Evolutionary conservation across 2,329 filamentous ascomycete species (phyloP), one percentile per base, ranked within the genome.

Genomic region (Ophiostoma australiae): DNA sequence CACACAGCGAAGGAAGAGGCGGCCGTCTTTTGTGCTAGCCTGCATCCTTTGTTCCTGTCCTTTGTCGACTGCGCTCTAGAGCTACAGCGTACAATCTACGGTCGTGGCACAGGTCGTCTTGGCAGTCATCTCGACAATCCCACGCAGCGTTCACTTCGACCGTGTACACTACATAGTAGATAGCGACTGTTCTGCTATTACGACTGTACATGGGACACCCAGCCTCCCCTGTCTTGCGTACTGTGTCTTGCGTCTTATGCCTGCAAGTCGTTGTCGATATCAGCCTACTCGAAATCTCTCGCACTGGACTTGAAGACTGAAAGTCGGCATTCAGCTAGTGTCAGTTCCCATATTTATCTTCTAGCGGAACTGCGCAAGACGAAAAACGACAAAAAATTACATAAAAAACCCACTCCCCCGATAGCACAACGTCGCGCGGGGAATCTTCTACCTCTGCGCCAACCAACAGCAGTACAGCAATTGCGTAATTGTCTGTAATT

Each of bases 401-500:
- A 31, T 58, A 58, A 58, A 58, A 58, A 58, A 58, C 52, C 52
- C 52, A 58, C 52, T 58, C 52, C 11, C n/a, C 52, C 23, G 23
- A 58, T 15, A 27, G n/a, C 52, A 23, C n/a, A 58, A 58, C 52
- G 52, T 23, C 52, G 23, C 52, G 52, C 52, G 52, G 52, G 52
- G 52, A 58, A 27, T 58, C 52, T 58, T 58, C 52, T n/a, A 58
- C 52, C 52, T 27, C 10, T 27, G 52, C 23, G n/a, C 52, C 52
- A 58, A 27, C 52, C 52, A 31, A 58, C 52, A 58, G 52, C 23
- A 58, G 52, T 58, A 58, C 23, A 58, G 52, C 52, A 58, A 58
- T 58, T 58, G 52, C 31, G 52, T 48, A 48, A 58, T 58, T 58
- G 44, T 48, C 2, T 48, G 44, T 48, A 48, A 20, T 58, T 23